These are phyloP conservation scores for Alternaria conjuncta DNA, from an alignment of 2,329 filamentous ascomycete genomes.

Conservation along the genomic window DNA sequence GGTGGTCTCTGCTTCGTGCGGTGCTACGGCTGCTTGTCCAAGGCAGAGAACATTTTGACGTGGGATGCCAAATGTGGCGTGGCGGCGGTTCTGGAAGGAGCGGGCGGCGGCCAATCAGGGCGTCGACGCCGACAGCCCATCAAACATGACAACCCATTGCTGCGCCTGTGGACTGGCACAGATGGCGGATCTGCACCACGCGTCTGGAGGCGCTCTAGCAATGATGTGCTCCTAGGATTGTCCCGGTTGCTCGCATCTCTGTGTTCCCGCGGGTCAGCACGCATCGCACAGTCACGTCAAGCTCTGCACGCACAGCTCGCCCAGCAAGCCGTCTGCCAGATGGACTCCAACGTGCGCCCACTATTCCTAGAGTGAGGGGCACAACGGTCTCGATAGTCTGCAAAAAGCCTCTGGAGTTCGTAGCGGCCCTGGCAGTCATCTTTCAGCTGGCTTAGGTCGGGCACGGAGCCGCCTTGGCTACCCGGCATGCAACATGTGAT, in stretches of 20 bases:
- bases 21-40: slow-evolving; percentile 30
- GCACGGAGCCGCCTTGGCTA: slow-evolving; percentile 17
- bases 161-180: slow-evolving; percentile 11
- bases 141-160: slow-evolving; percentile 14
- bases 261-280: slow-evolving; percentile 20
- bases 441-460: slow-evolving; percentile 5
- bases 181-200: slow-evolving; percentile 27
- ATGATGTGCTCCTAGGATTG: slow-evolving; percentile 37
- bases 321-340: slow-evolving; percentile 22
- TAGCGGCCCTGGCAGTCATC: slow-evolving; percentile 1
- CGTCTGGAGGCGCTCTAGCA: slow-evolving; percentile 26
- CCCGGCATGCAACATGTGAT: slow-evolving; percentile 19
- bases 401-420: not conserved
- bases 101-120: slow-evolving; percentile 28
- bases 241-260: slow-evolving; percentile 33
- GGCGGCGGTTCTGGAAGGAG: slow-evolving; percentile 24
- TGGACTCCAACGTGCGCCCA: slow-evolving; percentile 23
- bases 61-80: slow-evolving; percentile 26
- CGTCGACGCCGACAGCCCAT: slow-evolving; percentile 2
- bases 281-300: slow-evolving; percentile 27
- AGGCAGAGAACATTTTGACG: slow-evolving; percentile 25
- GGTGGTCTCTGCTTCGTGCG: slow-evolving; percentile 27
- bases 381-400: slow-evolving; percentile 20
- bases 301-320: slow-evolving; percentile 16
- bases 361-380: slow-evolving; percentile 20